These are phyloP conservation scores for Chrysanthemum makinoi DNA, from an alignment of 129 eudicot genomes.

Conservation along the genomic window DNA sequence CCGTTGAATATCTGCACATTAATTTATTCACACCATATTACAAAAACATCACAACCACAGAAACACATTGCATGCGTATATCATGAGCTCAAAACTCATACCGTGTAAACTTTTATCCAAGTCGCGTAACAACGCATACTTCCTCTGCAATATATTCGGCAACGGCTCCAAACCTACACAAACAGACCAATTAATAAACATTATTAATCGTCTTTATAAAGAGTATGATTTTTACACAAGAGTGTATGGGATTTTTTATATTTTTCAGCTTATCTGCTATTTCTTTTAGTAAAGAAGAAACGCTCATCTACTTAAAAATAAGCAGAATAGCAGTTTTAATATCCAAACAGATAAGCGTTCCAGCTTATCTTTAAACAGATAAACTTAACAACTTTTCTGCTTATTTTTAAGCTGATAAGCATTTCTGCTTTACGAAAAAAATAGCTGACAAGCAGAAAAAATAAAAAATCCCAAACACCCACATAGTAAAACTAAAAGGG, in stretches of 20 bases:
- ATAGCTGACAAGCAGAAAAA: no score
- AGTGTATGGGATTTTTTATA: not conserved
- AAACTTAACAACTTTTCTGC: no score
- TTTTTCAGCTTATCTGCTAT: not conserved
- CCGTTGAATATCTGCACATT: constrained; percentile 53
- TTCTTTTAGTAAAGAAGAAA: no score
- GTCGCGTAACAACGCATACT: constrained; percentile 74
- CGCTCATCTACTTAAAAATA: no score
- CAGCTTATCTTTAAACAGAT: no score
- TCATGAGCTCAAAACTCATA: constrained; percentile 23
- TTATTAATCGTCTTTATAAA: not conserved
- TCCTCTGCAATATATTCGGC: constrained; percentile 74
- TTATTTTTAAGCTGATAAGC: no score
- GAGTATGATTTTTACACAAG: not conserved
- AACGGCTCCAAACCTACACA: constrained; percentile 71
- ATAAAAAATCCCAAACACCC: no score
- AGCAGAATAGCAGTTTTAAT: no score
- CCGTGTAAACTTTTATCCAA: constrained; percentile 90
- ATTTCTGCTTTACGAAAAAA: no score
- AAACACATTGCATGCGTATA: not conserved
- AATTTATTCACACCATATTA: not conserved
- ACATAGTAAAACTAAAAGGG: no score
- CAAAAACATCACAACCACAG: not conserved
- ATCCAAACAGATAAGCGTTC: no score
- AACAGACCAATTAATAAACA: not conserved